These are phyloP conservation scores for Westerdykella sp. DNA, from an alignment of 2,329 filamentous ascomycete genomes.

Conservation along the genomic window DNA sequence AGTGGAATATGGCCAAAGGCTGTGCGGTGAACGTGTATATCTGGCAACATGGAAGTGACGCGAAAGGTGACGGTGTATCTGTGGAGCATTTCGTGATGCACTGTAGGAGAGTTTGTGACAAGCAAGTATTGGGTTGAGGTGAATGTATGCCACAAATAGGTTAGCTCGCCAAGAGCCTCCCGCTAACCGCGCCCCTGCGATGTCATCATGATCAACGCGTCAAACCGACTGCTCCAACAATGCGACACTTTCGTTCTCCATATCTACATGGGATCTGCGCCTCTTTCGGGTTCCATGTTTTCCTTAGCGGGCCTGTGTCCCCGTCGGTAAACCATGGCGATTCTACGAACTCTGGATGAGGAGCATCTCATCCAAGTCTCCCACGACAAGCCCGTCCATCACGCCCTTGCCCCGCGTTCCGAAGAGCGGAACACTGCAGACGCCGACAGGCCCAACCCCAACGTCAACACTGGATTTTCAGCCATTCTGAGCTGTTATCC, in stretches of 20 bases:
- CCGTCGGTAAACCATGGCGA: constrained; percentile 3
- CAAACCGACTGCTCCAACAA: too few relatives aligned
- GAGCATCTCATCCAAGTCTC: constrained; percentile 4
- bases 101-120: too few relatives aligned
- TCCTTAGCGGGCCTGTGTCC: background rate
- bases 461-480: constrained; percentile 52
- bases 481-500: constrained; percentile 62
- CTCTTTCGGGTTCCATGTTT: background rate
- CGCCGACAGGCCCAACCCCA: constrained; percentile 43
- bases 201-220: background rate
- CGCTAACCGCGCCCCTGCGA: background rate
- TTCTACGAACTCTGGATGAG: background rate
- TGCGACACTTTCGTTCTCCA: too few relatives aligned
- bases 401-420: constrained; percentile 15
- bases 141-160: too few relatives aligned
- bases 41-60: too few relatives aligned
- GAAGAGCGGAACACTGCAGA: constrained; percentile 9
- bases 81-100: too few relatives aligned
- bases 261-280: too few relatives aligned
- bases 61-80: too few relatives aligned
- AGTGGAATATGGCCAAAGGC: too few relatives aligned
- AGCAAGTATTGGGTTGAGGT: too few relatives aligned
- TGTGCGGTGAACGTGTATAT: too few relatives aligned
- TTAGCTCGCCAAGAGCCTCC: background rate
- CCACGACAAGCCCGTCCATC: constrained; percentile 24